These are phyloP conservation scores for Cystobasidium sp. DNA, from an alignment of 1,284 basidiomycete species.

Conservation along the genomic window DNA sequence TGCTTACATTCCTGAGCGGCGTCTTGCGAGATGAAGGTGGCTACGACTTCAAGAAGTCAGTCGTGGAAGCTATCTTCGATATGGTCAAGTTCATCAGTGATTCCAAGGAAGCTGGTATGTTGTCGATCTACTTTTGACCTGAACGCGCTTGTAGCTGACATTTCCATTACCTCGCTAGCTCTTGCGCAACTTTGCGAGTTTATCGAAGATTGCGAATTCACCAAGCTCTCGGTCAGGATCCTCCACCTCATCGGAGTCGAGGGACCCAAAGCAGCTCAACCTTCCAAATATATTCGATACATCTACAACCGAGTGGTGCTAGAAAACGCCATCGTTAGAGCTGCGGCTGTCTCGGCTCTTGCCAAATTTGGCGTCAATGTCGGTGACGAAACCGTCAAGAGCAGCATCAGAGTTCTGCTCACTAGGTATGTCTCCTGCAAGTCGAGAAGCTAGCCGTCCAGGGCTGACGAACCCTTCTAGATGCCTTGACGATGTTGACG, in stretches of 20 bases:
- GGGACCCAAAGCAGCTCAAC: conserved; percentile 91
- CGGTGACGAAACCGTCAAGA: conserved; percentile 74
- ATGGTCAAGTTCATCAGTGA: conserved; percentile 98
- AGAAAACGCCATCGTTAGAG: conserved; percentile 96
- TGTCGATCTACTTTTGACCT: neutral
- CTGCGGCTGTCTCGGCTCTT: conserved; percentile 90
- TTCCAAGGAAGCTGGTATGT: conserved; percentile 76
- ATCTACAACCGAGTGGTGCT: conserved; percentile 99
- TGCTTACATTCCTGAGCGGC: conserved; percentile 92
- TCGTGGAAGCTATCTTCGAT: conserved; percentile 99
- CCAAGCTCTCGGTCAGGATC: conserved; percentile 96
- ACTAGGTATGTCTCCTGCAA: conserved; percentile 64
- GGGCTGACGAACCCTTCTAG: conserved; percentile 58
- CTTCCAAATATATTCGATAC: conserved; percentile 98
- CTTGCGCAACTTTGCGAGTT: conserved; percentile 99
- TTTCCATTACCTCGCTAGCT: conserved; percentile 61
- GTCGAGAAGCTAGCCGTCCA: neutral
- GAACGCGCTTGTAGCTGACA: neutral
- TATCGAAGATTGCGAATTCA: conserved; percentile 99
- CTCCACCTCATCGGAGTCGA: conserved; percentile 93
- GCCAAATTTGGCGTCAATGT: conserved; percentile 96
- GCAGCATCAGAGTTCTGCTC: conserved; percentile 83
- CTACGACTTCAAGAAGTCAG: conserved; percentile 98
- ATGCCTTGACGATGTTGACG: conserved; percentile 97
- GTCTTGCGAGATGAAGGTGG: conserved; percentile 96